Conservation (phyloP, 2,329 filamentous ascomycete species). For the Phyllosticta citriasiana region DNA sequence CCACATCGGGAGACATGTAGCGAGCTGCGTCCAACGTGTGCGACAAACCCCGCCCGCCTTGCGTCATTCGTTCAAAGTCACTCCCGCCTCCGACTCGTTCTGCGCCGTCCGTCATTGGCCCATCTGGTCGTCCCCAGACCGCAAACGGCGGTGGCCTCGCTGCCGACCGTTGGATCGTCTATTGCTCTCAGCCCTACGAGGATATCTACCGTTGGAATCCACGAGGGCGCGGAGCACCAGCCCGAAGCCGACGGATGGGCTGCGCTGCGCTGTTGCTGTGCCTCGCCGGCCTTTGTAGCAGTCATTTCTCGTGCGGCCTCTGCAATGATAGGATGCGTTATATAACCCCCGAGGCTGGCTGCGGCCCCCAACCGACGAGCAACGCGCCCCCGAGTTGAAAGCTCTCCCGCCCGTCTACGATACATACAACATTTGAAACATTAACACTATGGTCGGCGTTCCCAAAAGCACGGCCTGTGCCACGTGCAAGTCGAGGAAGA, state of each 20-base stretch:
- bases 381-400: neutral
- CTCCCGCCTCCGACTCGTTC: neutral
- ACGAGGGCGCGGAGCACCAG: neutral
- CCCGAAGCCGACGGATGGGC: neutral
- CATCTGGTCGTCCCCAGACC: neutral
- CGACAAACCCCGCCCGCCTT: neutral
- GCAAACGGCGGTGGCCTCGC: neutral
- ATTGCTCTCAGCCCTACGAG: neutral
- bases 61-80: neutral
- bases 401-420: neutral
- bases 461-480: slow-evolving; percentile 8
- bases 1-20: neutral
- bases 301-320: neutral
- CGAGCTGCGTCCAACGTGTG: neutral
- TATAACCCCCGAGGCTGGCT: neutral
- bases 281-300: neutral
- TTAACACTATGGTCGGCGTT: slow-evolving; percentile 7
- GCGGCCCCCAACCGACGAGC: neutral
- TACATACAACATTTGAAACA: neutral
- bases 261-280: neutral
- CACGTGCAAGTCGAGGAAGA: slow-evolving; percentile 6
- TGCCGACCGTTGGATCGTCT: neutral
- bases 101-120: neutral
- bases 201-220: neutral
- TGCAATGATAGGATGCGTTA: neutral